phyloP scores from a whole-genome alignment of 2,329 filamentous ascomycete species.

The Phialocephala sp. region DNA sequence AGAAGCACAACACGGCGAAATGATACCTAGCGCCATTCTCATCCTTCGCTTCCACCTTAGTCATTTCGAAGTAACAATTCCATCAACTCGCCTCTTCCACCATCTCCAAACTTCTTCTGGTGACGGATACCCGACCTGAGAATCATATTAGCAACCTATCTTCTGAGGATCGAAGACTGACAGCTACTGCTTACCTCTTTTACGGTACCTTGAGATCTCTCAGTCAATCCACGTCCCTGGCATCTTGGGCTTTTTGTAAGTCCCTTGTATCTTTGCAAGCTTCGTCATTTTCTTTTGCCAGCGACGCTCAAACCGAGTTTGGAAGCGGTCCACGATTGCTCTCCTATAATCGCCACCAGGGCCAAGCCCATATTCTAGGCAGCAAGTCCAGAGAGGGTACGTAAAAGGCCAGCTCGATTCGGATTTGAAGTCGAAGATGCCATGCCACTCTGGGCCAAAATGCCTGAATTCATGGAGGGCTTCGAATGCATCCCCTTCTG shows the following conservation, averaged over 20 bases:
- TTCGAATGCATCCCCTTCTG: constrained; percentile 10
- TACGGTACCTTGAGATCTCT: neutral
- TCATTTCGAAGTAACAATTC: too few species aligned
- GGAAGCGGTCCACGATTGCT: neutral
- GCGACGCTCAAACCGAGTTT: constrained; percentile 10
- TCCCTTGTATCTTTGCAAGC: constrained; percentile 6
- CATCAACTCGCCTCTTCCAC: too few species aligned
- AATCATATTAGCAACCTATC: too few species aligned
- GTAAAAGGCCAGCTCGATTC: neutral
- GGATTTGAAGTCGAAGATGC: neutral
- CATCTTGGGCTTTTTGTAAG: constrained; percentile 5
- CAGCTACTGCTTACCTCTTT: neutral
- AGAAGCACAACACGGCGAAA: too few species aligned
- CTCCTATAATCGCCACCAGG: too few species aligned
- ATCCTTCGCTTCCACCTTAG: too few species aligned
- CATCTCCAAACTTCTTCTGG: too few species aligned
- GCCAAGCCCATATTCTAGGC: neutral
- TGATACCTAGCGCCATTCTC: too few species aligned
- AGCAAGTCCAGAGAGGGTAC: neutral
- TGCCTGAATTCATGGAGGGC: constrained; percentile 15
- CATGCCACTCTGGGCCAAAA: neutral
- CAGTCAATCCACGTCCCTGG: constrained; percentile 14
- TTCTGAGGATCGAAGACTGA: too few species aligned
- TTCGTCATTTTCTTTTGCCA: constrained; percentile 14
- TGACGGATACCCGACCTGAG: too few species aligned